A percentile compares a stretch with the other conserved stretches of the same genome.
These are phyloP conservation scores for Heliamphora ciliata DNA, from an alignment of 179 eudicot species.

Conservation along the genomic window DNA sequence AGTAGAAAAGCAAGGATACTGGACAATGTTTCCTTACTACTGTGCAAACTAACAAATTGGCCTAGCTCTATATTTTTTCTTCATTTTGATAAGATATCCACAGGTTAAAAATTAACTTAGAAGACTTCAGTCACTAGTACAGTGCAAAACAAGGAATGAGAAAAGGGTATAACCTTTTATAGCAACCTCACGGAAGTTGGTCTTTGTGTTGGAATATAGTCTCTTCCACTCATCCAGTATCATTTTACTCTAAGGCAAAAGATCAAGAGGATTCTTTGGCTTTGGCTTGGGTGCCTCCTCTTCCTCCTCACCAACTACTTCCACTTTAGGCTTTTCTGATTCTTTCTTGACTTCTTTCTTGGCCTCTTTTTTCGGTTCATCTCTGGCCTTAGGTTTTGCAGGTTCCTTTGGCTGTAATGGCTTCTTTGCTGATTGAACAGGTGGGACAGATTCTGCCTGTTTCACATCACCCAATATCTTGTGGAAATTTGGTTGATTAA, in stretches of 20 bases:
- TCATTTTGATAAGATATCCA: background rate
- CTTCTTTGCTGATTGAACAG: slow-evolving; percentile 21
- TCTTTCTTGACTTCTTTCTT: slow-evolving; percentile 9
- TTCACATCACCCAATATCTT: slow-evolving; percentile 31
- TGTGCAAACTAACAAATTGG: background rate
- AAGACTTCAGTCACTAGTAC: background rate
- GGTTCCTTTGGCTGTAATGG: slow-evolving; percentile 15
- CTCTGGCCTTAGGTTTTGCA: slow-evolving; percentile 23
- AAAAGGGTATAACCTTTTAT: slow-evolving; percentile 39
- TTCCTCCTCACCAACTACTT: slow-evolving; percentile 15
- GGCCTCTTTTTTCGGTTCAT: slow-evolving; percentile 16
- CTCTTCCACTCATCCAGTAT: slow-evolving; percentile 85
- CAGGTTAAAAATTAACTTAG: background rate
- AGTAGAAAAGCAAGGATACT: background rate
- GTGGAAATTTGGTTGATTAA: slow-evolving; percentile 31
- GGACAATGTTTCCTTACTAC: background rate
- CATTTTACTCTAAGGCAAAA: slow-evolving; percentile 73
- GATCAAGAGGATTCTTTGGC: slow-evolving; percentile 73
- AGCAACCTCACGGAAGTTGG: slow-evolving; percentile 85
- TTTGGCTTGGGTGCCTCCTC: slow-evolving; percentile 49
- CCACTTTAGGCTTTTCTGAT: slow-evolving; percentile 14
- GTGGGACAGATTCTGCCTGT: slow-evolving; percentile 22
- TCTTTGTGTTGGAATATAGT: slow-evolving; percentile 74
- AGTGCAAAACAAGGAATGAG: background rate
- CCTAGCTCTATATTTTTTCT: background rate